Base-by-base conservation (phyloP, 768 basidiomycete species). In the Butyriboletus loyo region DNA sequence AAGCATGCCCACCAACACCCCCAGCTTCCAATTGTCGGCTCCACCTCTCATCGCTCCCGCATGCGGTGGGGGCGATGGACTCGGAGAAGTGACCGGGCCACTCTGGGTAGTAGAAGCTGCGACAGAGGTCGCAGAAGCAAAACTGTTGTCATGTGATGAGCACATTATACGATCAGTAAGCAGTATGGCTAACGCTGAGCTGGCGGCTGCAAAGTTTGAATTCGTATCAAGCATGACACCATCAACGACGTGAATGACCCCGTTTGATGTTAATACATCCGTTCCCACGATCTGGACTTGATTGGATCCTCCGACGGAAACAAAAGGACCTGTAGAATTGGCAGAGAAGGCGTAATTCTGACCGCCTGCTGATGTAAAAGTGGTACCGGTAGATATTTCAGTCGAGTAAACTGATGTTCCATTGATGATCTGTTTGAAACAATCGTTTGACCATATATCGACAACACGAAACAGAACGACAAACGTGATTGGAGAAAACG, bases 351-450 rank as follows among this genome's bases (percentile, higher is more conserved):
- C 70, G 62, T 84, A 73, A 0, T 72, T 56, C 60, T 85, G 73
- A 21, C 88, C 89, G 0, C 72, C 80, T 1, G 84, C 81, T 0
- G 84, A 83, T 15, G 75, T 78, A 50, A 70, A 70, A 54, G 72
- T 77, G 7, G 59, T 31, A 24, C 41, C 34, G n/a, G 69, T 57
- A 6, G 63, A 48, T 34, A 89, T 65, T 11, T 69, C 53, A 1
- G 82, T 74, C 1, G 85, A 85, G 71, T 90, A 90, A 11, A 81
- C 66, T 0, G 82, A 76, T 1, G 86, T 77, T 24, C 84, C 87
- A 66, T 89, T 89, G 59, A 90, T 79, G 53, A 82, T 66, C 82
- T 85, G 47, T 17, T 40, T 19, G 8, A n/a, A 7, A 19, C 0
- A 9, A 46, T 52, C 21, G 43, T 7, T 34, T 21, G 13, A 11